Conservation (phyloP, 2,329 filamentous ascomycete genomes). For the Bretziella fagacearum region DNA sequence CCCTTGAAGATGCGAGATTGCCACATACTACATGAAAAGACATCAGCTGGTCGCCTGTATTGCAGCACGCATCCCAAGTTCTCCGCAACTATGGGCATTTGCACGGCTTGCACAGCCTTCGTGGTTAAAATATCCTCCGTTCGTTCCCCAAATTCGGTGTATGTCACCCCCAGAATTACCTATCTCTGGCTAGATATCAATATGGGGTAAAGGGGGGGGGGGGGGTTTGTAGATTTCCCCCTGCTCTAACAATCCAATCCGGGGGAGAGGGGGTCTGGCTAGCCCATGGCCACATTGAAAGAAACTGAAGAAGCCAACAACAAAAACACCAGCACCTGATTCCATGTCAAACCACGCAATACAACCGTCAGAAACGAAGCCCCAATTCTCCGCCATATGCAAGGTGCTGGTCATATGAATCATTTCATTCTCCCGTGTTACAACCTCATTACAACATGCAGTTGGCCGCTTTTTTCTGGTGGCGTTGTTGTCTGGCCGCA, state of each 20-base stretch:
- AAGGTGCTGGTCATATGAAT: constrained; percentile 3
- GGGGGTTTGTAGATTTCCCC: too few relatives aligned
- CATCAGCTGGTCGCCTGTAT: background rate
- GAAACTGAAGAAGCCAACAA: too few relatives aligned
- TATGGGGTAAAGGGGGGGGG: too few relatives aligned
- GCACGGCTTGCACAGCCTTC: background rate
- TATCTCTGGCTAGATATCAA: too few relatives aligned
- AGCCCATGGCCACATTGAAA: too few relatives aligned
- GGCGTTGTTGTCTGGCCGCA: background rate
- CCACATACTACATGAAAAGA: background rate
- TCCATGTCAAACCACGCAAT: background rate
- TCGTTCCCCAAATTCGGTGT: background rate
- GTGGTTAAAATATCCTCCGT: background rate
- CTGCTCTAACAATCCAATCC: too few relatives aligned
- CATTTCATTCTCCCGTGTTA: background rate
- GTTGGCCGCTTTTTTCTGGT: background rate
- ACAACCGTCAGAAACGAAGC: background rate
- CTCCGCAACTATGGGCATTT: background rate
- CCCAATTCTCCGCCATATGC: background rate
- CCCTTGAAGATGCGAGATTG: background rate
- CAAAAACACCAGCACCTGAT: too few relatives aligned
- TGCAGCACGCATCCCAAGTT: background rate
- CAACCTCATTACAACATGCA: background rate
- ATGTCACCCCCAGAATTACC: too few relatives aligned
- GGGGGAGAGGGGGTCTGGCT: background rate